phyloP scores from a whole-genome alignment of 2,329 filamentous ascomycete species.

The Harringtonia aguacate region DNA sequence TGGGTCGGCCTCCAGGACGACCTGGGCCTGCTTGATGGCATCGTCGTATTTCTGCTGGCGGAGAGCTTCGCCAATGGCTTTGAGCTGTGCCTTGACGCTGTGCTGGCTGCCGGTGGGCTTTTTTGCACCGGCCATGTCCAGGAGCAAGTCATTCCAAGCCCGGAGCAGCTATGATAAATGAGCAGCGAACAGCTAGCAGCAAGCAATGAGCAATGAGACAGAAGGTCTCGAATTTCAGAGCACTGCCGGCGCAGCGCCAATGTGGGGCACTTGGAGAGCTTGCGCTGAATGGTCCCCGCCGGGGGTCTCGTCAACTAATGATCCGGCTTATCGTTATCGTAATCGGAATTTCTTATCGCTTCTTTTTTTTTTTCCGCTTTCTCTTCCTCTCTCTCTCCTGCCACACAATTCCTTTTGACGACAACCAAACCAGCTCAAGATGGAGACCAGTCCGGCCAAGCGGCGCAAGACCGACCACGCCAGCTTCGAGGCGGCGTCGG shows the following conservation, averaged over 20 bases:
- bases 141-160: not conserved
- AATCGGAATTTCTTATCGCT: conserved; percentile 3
- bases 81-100: conserved; percentile 61
- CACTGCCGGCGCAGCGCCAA: not conserved
- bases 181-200: too few species aligned
- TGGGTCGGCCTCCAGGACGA: conserved; percentile 59
- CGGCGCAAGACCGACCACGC: conserved; percentile 21
- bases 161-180: too few species aligned
- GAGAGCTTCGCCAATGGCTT: conserved; percentile 68
- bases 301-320: not conserved
- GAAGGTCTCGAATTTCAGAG: not conserved
- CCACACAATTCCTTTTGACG: too few species aligned
- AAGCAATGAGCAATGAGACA: not conserved
- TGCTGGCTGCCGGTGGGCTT: conserved; percentile 29
- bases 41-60: conserved; percentile 71
- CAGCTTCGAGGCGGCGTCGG: conserved; percentile 15
- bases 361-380: not conserved
- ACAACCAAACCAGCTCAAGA: conserved; percentile 5
- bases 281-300: too few species aligned
- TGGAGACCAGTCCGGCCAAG: conserved; percentile 22
- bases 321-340: too few species aligned
- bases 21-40: conserved; percentile 57
- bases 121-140: conserved; percentile 8
- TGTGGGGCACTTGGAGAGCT: too few species aligned
- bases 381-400: not conserved